phyloP scores from a whole-genome alignment of 371 early-diverging fungal genomes.

The Rhizopus sp. region DNA sequence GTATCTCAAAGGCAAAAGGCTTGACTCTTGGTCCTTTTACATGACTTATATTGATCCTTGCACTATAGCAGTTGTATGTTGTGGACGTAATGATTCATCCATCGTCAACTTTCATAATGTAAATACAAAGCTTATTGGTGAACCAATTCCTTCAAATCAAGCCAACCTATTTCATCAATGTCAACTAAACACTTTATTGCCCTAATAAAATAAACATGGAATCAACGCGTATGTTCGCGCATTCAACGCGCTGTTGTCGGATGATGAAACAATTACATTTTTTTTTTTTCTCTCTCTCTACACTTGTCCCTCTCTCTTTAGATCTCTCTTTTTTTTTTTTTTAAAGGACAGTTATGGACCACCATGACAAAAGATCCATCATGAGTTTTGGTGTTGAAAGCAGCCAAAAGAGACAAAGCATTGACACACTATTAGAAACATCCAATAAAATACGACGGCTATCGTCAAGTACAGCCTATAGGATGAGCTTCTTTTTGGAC shows the following conservation, averaged over 20 bases:
- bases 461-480: not conserved
- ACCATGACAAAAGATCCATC: not conserved
- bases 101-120: not conserved
- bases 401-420: not conserved
- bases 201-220: not conserved
- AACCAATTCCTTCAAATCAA: not conserved
- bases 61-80: constrained; percentile 28
- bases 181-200: not conserved
- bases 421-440: not conserved
- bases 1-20: constrained; percentile 12
- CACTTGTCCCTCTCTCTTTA: not conserved
- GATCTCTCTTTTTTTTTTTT: not conserved
- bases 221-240: not conserved
- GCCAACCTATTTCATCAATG: not conserved
- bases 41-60: constrained; percentile 27
- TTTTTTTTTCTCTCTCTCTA: not conserved
- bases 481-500: not conserved
- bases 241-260: not conserved
- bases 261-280: not conserved
- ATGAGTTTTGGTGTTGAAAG: too few relatives aligned
- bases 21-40: constrained; percentile 22
- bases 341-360: not conserved
- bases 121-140: constrained; percentile 1
- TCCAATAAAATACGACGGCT: not conserved
- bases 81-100: constrained; percentile 7